Evolutionary conservation across 257 asterid genomes (phyloP).

Genomic region (Lithospermum erythrorhizon): DNA sequence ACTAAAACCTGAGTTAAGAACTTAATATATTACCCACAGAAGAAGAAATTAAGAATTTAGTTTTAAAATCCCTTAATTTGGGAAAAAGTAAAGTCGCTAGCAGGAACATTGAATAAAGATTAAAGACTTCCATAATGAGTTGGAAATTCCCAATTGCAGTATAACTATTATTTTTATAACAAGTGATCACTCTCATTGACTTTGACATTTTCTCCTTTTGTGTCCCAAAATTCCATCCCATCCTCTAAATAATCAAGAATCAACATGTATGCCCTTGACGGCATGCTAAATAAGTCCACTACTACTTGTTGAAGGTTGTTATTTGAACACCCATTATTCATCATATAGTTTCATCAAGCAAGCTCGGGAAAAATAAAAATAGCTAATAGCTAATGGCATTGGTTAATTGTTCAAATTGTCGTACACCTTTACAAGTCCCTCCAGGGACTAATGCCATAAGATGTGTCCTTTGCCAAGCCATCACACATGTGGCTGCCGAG

Average conservation of each 20-base stretch:
- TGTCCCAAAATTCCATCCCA: not conserved
- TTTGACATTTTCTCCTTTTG: not conserved
- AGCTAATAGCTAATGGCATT: constrained; percentile 20
- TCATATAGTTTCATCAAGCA: too few relatives aligned
- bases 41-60: too few relatives aligned
- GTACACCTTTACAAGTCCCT: constrained; percentile 70
- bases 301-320: too few relatives aligned
- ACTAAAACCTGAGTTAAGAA: too few relatives aligned
- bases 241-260: not conserved
- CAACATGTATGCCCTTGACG: not conserved
- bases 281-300: too few relatives aligned
- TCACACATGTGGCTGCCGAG: constrained; percentile 58
- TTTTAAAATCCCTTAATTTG: too few relatives aligned
- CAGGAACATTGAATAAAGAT: not conserved
- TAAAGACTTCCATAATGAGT: not conserved
- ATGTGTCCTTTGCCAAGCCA: constrained; percentile 68
- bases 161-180: not conserved
- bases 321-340: too few relatives aligned
- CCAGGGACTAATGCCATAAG: constrained; percentile 71
- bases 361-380: not conserved
- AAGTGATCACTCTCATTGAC: not conserved
- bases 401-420: constrained; percentile 78
- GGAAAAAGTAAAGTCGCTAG: too few relatives aligned
- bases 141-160: not conserved
- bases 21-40: too few relatives aligned